A percentile compares a stretch with the other conserved stretches of the same genome.
These are phyloP conservation scores for Endocladia muricata DNA, from an alignment of 31 red algal genomes.

Conservation along the genomic window DNA sequence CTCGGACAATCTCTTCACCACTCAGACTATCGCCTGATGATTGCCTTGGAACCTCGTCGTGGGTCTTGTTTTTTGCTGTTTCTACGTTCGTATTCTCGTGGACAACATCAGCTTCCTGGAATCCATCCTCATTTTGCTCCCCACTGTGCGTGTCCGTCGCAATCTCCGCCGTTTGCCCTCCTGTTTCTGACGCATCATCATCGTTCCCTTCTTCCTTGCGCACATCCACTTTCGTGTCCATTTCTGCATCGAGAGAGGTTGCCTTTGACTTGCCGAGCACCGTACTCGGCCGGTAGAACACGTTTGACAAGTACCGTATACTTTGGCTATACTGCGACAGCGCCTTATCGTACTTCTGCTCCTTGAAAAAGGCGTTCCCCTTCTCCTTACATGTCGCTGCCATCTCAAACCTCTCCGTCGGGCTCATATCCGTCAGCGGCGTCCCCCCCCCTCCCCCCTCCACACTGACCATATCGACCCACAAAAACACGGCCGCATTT, in stretches of 20 bases:
- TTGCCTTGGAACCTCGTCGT: neutral
- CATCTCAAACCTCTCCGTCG: conserved; percentile 51
- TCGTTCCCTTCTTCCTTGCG: neutral
- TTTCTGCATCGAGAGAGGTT: too few relatives aligned
- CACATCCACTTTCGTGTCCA: too few relatives aligned
- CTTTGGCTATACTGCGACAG: conserved; percentile 55
- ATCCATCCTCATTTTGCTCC: conserved; percentile 14
- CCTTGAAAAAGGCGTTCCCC: conserved; percentile 70
- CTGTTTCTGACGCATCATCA: neutral
- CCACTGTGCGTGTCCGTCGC: too few relatives aligned
- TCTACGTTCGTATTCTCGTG: neutral
- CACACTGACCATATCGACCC: conserved; percentile 52
- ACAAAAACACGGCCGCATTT: conserved; percentile 24
- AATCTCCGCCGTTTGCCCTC: neutral
- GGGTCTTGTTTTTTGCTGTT: neutral
- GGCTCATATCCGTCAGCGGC: conserved; percentile 46
- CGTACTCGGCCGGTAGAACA: conserved; percentile 42
- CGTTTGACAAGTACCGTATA: conserved; percentile 56
- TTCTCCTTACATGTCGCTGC: conserved; percentile 57
- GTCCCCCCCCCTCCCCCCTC: conserved; percentile 47
- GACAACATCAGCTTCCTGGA: conserved; percentile 22
- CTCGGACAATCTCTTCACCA: too few relatives aligned
- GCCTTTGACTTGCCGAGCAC: neutral
- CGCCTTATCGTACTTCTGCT: conserved; percentile 63
- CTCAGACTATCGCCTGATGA: too few relatives aligned